Evolutionary conservation across 257 asterid genomes (phyloP).

Genomic region (Voacanga thouarsii): DNA sequence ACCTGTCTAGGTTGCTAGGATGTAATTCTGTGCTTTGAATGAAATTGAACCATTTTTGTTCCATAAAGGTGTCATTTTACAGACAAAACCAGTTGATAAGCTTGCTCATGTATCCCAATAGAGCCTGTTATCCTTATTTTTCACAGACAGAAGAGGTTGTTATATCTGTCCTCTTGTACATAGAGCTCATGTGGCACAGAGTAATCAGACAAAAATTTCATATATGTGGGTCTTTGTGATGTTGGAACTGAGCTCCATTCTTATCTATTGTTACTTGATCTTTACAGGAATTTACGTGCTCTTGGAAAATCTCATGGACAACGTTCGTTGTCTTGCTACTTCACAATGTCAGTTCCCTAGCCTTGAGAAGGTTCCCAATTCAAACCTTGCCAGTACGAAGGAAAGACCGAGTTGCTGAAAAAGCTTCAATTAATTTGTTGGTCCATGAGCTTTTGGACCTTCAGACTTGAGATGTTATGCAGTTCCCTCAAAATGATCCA

Average conservation of each 20-base stretch:
- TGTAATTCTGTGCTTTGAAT: no score
- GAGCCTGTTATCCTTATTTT: not conserved
- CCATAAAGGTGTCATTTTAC: no score
- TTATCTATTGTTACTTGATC: not conserved
- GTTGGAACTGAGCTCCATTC: not conserved
- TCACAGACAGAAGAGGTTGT: not conserved
- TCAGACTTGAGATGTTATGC: not conserved
- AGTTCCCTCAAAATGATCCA: not conserved
- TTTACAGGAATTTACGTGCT: conserved; percentile 7
- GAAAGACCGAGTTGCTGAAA: conserved; percentile 5
- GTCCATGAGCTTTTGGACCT: not conserved
- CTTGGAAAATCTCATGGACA: not conserved
- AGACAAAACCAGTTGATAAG: not conserved
- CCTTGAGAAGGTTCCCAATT: no score
- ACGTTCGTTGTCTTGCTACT: not conserved
- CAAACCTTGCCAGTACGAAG: not conserved
- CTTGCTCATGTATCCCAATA: not conserved
- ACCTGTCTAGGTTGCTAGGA: no score
- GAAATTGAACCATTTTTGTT: no score
- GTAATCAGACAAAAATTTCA: no score
- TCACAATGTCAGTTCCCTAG: not conserved
- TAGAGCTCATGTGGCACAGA: no score
- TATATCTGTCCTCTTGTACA: no score
- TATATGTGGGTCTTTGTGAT: no score
- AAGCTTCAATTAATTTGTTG: no score